Percentiles rank a stretch among this genome's conserved stretches.
Conservation (phyloP, 2,329 filamentous ascomycete genomes). For the Knufia fluminis region DNA sequence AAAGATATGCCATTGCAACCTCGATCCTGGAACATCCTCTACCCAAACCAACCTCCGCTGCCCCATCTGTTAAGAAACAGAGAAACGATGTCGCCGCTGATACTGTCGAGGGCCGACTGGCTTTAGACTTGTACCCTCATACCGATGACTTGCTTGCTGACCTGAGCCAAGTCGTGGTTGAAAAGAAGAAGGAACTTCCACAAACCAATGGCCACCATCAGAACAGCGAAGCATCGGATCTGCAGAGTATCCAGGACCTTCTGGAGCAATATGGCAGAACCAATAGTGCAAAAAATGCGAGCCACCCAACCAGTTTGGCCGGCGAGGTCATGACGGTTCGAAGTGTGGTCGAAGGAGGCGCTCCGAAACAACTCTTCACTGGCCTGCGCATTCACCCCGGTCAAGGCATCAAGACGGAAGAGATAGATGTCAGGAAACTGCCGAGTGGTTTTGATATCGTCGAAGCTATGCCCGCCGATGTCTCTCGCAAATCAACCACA, state of each 20-base stretch:
- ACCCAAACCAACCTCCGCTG: constrained; percentile 22
- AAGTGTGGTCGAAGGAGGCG: constrained; percentile 26
- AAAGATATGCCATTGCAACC: constrained; percentile 36
- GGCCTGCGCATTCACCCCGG: constrained; percentile 54
- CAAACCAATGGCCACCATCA: neutral
- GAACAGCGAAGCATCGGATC: neutral
- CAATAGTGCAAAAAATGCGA: neutral
- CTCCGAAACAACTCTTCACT: constrained; percentile 72
- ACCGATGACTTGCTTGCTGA: constrained; percentile 1
- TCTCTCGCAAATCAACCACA: constrained; percentile 24
- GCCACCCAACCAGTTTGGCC: neutral
- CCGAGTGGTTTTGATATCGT: constrained; percentile 67
- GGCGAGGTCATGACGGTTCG: constrained; percentile 20
- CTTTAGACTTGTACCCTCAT: neutral
- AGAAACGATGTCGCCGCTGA: constrained; percentile 8
- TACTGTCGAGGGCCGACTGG: constrained; percentile 6
- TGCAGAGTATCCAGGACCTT: neutral
- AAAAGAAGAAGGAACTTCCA: neutral
- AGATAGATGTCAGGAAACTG: constrained; percentile 40
- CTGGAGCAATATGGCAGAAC: neutral
- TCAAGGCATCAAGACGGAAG: neutral
- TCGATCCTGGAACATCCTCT: constrained; percentile 34
- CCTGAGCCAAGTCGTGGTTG: neutral
- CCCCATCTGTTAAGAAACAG: constrained; percentile 3
- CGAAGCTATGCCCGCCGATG: constrained; percentile 29